Evolutionary conservation across 164 flowering plant species (phyloP), one percentile per base, ranked within the genome.

Genomic region (Buxus sempervirens): DNA sequence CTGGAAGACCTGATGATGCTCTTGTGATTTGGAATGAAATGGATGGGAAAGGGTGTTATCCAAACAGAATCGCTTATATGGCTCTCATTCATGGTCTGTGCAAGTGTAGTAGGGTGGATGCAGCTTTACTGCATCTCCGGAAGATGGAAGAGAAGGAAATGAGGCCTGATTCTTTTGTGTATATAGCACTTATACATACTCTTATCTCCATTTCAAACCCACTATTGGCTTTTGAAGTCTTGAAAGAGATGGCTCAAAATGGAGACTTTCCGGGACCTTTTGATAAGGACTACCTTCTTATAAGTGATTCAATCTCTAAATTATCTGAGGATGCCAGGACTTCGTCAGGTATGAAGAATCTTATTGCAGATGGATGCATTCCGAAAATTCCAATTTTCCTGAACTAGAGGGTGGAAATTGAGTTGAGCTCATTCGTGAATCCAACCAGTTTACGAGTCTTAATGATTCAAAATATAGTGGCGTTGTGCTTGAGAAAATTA

Each of bases 1-100:
- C 76, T 45, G 79, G 86, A 77, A 82, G 79, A 69, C 83, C 89
- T 19, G 84, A 85, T 66, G 91, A 90, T 58, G 97, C 95, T 56
- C 66, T 88, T 22, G 15, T 49, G 22, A 69, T 94, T 28, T 94
- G 95, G 96, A 75, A 76, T 54, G 82, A 86, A 73, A 88, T 94
- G 97, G 73, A 27, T 58, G 64, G 54, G 27, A 84, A 79, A 70
- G 88, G 85, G 4, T 87, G 89, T 69, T n/a, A 65, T 19, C 90
- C 96, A 24, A 94, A 83, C 69, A 81, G 81, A 71, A 80, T 94
- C 58, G 58, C 96, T 64, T 90, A 77, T 71, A 80, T 82, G 84
- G 90, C 95, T 74, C 78, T 94, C 60, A 76, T 91, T 20, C 66
- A 73, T 70, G 98, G 98, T 57, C 88, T 91, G 67, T 88, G 96